These are phyloP conservation scores for Fusarium globosum DNA, from an alignment of 2,329 filamentous ascomycete genomes.

Conservation along the genomic window DNA sequence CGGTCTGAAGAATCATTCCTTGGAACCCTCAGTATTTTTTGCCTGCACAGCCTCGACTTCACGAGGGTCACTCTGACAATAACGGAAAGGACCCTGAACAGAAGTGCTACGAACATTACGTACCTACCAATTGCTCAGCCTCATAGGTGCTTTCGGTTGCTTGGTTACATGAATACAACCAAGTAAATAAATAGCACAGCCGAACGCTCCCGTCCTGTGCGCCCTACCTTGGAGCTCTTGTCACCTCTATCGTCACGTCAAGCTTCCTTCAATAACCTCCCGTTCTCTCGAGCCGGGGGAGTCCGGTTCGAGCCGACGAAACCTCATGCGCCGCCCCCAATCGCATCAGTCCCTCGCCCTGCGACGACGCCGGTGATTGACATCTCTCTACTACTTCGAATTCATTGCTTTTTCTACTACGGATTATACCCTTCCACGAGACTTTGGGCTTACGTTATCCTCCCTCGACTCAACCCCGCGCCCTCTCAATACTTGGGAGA, in stretches of 20 bases:
- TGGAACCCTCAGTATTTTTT: constrained; percentile 17
- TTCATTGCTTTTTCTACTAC: constrained; percentile 1
- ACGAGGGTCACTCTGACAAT: constrained; percentile 25
- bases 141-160: constrained; percentile 32
- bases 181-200: constrained; percentile 28
- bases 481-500: constrained; percentile 17
- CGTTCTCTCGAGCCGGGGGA: constrained; percentile 30
- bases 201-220: constrained; percentile 1
- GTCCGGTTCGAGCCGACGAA: constrained; percentile 36
- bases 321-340: constrained; percentile 43
- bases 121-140: constrained; percentile 42
- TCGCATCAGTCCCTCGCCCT: constrained; percentile 42
- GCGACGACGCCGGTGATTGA: constrained; percentile 45
- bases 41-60: constrained; percentile 43
- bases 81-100: constrained; percentile 23
- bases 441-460: constrained; percentile 20
- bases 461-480: constrained; percentile 28
- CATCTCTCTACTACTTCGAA: neutral
- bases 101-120: constrained; percentile 29
- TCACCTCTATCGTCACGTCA: constrained; percentile 17
- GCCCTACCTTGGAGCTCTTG: constrained; percentile 11
- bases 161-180: constrained; percentile 17
- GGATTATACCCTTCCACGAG: constrained; percentile 5
- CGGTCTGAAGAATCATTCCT: constrained; percentile 7
- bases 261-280: constrained; percentile 13